A percentile compares a stretch with the other conserved stretches of the same genome.
These are phyloP conservation scores for Roridomyces roridus DNA, from an alignment of 768 basidiomycete genomes.

Conservation along the genomic window DNA sequence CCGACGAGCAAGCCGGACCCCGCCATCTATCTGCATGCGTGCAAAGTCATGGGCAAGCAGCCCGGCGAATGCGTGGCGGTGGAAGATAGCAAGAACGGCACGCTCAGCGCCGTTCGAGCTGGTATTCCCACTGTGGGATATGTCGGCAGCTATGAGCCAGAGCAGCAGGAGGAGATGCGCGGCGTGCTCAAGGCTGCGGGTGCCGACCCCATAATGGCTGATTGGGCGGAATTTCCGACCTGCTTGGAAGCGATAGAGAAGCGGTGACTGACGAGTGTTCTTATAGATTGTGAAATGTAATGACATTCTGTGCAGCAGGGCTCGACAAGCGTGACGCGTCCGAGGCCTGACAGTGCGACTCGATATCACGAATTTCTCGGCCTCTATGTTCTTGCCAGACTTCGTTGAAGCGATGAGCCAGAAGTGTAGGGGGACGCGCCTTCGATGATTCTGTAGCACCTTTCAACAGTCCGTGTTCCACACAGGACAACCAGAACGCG, in stretches of 20 bases:
- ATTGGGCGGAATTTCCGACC: slow-evolving; percentile 28
- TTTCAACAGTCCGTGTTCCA: too few species aligned
- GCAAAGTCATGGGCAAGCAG: slow-evolving; percentile 25
- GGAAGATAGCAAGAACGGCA: slow-evolving; percentile 32
- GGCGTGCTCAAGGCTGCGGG: slow-evolving; percentile 23
- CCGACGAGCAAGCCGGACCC: slow-evolving; percentile 34
- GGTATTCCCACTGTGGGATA: slow-evolving; percentile 29
- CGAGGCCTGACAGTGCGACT: too few species aligned
- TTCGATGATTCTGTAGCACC: too few species aligned
- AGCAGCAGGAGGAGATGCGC: slow-evolving; percentile 28
- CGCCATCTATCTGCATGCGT: slow-evolving; percentile 32
- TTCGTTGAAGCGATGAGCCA: too few species aligned
- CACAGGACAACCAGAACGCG: too few species aligned
- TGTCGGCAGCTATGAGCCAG: slow-evolving; percentile 29
- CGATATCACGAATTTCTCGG: too few species aligned
- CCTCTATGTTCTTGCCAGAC: too few species aligned
- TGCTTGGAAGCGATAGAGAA: slow-evolving; percentile 24
- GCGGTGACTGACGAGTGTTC: background rate
- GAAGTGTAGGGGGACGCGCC: too few species aligned
- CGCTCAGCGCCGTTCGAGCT: slow-evolving; percentile 27
- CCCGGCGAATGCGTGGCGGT: slow-evolving; percentile 29
- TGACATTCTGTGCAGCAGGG: background rate
- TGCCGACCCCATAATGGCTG: slow-evolving; percentile 26
- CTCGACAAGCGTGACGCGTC: too few species aligned
- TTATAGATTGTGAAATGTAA: background rate